These are phyloP conservation scores for Fomitopsis pulvina DNA, from an alignment of 768 basidiomycete genomes.

Conservation along the genomic window DNA sequence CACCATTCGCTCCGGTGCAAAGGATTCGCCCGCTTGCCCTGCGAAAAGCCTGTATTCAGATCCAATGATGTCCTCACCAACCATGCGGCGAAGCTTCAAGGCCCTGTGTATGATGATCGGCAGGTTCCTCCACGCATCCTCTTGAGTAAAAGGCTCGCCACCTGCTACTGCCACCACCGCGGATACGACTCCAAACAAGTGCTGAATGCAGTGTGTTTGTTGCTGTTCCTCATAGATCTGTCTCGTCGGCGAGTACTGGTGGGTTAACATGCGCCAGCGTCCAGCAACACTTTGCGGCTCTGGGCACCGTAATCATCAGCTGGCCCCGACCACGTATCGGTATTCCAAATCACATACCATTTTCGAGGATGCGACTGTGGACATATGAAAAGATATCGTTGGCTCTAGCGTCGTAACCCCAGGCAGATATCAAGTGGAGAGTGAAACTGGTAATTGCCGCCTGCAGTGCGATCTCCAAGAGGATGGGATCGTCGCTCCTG, in stretches of 20 bases:
- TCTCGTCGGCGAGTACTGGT: not conserved
- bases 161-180: not conserved
- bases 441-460: not conserved
- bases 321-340: not conserved
- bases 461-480: conserved; percentile 12
- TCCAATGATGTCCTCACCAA: conserved; percentile 11
- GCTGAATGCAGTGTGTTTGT: not conserved
- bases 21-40: conserved; percentile 2
- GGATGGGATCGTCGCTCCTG: not conserved
- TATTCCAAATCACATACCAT: not conserved
- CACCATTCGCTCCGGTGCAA: conserved; percentile 3
- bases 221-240: not conserved
- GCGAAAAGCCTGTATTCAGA: conserved; percentile 11
- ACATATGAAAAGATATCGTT: not conserved
- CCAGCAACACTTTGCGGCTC: not conserved
- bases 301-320: not conserved
- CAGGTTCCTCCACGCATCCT: not conserved
- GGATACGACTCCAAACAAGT: not conserved
- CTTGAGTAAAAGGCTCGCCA: too few relatives aligned
- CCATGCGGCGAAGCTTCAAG: conserved; percentile 11
- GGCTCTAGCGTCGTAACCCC: not conserved
- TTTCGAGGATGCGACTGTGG: not conserved
- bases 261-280: not conserved
- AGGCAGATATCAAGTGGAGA: not conserved
- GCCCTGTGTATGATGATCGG: conserved; percentile 8